A percentile compares a stretch with the other conserved stretches of the same genome.
phyloP scores from a whole-genome alignment of 2,329 filamentous ascomycete genomes.

The Xylaria sp. region DNA sequence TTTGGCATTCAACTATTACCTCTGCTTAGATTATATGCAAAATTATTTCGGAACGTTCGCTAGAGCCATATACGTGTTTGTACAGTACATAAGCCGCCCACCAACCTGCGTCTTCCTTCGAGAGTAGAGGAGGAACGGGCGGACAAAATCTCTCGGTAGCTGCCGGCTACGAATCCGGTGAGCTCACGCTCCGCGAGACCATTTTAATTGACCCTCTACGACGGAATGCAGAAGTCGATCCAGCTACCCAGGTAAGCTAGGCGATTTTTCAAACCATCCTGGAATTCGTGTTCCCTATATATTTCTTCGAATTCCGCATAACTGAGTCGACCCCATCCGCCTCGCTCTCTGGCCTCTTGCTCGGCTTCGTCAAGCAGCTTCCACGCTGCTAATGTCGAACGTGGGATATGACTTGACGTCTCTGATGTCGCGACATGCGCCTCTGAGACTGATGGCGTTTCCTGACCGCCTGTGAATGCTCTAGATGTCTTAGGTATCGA shows the following conservation, averaged over 20 bases:
- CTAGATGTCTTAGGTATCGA: not conserved
- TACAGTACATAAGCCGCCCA: constrained; percentile 15
- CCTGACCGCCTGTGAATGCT: not conserved
- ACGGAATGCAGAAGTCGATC: constrained; percentile 84
- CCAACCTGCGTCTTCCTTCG: too few species aligned
- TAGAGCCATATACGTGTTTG: constrained; percentile 8
- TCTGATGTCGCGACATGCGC: constrained; percentile 36
- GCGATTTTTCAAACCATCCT: constrained; percentile 70
- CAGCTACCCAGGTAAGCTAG: constrained; percentile 88
- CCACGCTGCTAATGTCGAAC: constrained; percentile 58
- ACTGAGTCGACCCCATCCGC: constrained; percentile 82
- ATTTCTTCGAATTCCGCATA: constrained; percentile 83
- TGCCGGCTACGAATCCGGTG: not conserved
- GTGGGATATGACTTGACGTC: constrained; percentile 49
- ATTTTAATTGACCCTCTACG: constrained; percentile 51
- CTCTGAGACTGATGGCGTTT: constrained; percentile 18
- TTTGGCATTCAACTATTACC: not conserved
- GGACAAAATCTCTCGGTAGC: not conserved
- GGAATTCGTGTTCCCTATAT: constrained; percentile 67
- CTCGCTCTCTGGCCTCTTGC: constrained; percentile 73
- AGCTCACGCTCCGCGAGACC: not conserved
- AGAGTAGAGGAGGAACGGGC: not conserved
- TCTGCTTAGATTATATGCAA: not conserved
- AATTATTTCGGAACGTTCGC: constrained; percentile 9
- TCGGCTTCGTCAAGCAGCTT: constrained; percentile 73